Base-by-base conservation (phyloP, 805 yeast species). In the Saccharomyces jurei region DNA sequence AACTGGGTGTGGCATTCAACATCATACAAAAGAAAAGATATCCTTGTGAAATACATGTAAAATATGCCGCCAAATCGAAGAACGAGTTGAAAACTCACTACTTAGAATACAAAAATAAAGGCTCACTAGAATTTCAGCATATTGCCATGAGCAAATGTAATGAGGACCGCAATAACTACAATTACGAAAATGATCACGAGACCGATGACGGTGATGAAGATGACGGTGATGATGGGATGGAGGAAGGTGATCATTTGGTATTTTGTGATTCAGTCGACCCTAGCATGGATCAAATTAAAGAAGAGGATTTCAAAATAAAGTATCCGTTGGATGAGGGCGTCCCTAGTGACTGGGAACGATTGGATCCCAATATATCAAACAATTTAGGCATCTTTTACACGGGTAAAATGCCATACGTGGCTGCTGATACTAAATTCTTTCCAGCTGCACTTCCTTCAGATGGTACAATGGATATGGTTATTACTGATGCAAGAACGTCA, bases 361-460 rank as follows among this genome's bases (percentile, higher is more conserved):
- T 85, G 6, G 81, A 83, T 48, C 69, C 75, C 10, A 69, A 70
- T 1, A 57, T 78, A 1, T 71, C 87, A 0, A 67, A 76, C 22
- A 79, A 83, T 52, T 65, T 89, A 50, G 83, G 82, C 47, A 80
- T 90, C 28, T 87, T 91, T 60, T 94, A 92, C 66, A 86, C 87
- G 2, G 98, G 98, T 2, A 88, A 90, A 58, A 85, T 92, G 92
- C 97, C 97, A 3, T 87, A 84, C 70, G 79, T 94, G 64, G 83
- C 97, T 2, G 79, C 83, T 44, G 96, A 87, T 61, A 82, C 85
- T 1, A 85, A 86, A 61, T 89, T 92, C 65, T 94, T 94, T 73
- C 99, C 99, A 1, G 96, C 95, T 1, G 90, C 97, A 0, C 75
- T 89, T 54, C 96, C 96, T 1, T 77, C 81, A 57, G 99, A 94